Percentiles rank a stretch among this genome's conserved stretches.
phyloP scores from a whole-genome alignment of 495 filamentous ascomycete genomes.

The Neurospora intermedia region DNA sequence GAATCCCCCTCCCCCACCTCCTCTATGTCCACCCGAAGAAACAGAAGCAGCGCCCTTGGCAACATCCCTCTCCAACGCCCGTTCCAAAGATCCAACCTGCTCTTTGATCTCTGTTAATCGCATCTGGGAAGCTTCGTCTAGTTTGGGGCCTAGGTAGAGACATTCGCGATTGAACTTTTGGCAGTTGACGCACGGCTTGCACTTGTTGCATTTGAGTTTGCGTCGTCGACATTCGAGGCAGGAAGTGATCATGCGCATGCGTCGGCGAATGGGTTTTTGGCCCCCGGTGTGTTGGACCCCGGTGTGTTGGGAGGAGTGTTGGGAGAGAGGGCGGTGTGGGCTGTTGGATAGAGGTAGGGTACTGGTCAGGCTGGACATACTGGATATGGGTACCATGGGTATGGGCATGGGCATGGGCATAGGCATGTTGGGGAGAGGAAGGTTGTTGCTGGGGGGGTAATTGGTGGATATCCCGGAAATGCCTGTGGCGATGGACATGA shows the following conservation, averaged over 20 bases:
- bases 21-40: neutral
- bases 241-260: constrained; percentile 59
- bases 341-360: neutral
- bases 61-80: constrained; percentile 47
- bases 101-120: constrained; percentile 61
- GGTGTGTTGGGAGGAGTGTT: neutral
- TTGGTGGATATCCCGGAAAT: neutral
- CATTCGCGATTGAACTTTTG: constrained; percentile 50
- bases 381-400: too few relatives aligned
- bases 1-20: neutral
- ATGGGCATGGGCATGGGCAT: neutral
- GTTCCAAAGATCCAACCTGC: constrained; percentile 53
- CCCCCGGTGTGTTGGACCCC: neutral
- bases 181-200: constrained; percentile 62
- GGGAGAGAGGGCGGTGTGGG: neutral
- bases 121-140: constrained; percentile 49
- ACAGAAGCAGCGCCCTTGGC: constrained; percentile 18
- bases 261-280: constrained; percentile 42
- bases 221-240: constrained; percentile 65
- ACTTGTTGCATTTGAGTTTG: constrained; percentile 74
- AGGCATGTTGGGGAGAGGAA: neutral
- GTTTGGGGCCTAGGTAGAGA: constrained; percentile 49
- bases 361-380: neutral
- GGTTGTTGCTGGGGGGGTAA: neutral
- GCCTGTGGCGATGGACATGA: too few relatives aligned